Evolutionary conservation across 352 stramenopile genomes (phyloP).

Genomic region (Phytophthora macrochlamydospora): DNA sequence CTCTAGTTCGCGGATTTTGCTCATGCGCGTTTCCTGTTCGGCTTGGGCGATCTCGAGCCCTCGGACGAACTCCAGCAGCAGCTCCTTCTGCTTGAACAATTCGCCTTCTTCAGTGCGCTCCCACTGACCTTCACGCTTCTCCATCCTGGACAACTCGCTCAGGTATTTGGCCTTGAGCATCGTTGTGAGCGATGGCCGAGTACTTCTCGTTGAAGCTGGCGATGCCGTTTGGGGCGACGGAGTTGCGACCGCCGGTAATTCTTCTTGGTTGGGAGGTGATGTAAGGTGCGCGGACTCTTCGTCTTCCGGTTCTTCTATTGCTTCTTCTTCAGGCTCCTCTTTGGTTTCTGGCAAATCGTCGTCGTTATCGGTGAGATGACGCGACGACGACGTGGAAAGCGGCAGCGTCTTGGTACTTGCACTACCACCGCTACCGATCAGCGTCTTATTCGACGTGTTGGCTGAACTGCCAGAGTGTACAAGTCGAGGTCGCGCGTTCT

Average conservation of each 20-base stretch:
- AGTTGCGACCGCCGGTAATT: constrained; percentile 13
- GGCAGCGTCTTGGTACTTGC: constrained; percentile 61
- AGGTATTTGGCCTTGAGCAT: constrained; percentile 71
- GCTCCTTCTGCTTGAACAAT: constrained; percentile 46
- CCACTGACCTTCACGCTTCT: constrained; percentile 45
- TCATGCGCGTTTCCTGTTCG: constrained; percentile 77
- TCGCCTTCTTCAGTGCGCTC: constrained; percentile 37
- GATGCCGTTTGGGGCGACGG: constrained; percentile 11
- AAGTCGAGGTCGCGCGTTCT: constrained; percentile 32
- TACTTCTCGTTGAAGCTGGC: constrained; percentile 8
- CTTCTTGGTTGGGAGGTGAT: constrained; percentile 10
- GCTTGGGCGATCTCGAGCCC: constrained; percentile 73
- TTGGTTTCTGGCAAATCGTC: constrained; percentile 35
- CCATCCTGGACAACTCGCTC: constrained; percentile 51
- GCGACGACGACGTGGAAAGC: constrained; percentile 50
- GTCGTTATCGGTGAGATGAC: constrained; percentile 46
- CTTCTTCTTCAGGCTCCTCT: constrained; percentile 42
- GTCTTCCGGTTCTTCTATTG: constrained; percentile 45
- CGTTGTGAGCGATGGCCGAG: constrained; percentile 53
- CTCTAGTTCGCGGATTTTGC: constrained; percentile 73
- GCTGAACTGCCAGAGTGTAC: constrained; percentile 36
- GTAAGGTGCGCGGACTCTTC: constrained; percentile 32
- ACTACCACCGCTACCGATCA: constrained; percentile 51
- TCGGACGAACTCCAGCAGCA: constrained; percentile 74
- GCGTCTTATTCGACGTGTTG: constrained; percentile 57